Evolutionary conservation across 2,329 filamentous ascomycete species (phyloP), one percentile per base, ranked within the genome.

Genomic region (Sordariomycetes sp.): DNA sequence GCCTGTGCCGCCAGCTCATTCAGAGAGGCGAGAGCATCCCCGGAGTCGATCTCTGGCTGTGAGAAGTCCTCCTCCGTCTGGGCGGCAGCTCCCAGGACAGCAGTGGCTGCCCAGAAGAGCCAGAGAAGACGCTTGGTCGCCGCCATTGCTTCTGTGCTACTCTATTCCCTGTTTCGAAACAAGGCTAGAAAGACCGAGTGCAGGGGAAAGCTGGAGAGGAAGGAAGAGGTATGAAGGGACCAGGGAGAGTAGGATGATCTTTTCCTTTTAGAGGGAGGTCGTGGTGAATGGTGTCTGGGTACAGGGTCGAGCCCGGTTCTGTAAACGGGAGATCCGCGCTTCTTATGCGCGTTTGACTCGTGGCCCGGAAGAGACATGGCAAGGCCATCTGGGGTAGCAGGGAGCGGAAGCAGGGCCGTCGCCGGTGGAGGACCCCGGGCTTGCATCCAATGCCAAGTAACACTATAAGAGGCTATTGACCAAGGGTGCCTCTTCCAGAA

Each of bases 21-120:
- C 16, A 57, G 48, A 28, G 35, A 32, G 3, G 55, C 46, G 28
- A 57, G 55, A 24, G 46, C 55, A 28, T 53, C 34, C 16, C 55
- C 55, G 12, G 32, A 34, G 43, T 57, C 55, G 34, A 57, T 57
- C 32, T 57, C 55, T 20, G 55, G n/a, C 32, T 37, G 46, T 3
- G 28, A 37, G 48, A 53, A 57, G 34, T 57, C 55, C 5, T 53
- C 48, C 55, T 57, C 35, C 25, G 50, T 48, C 55, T 52, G 48
- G 32, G 32, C 48, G 24, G 55, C 48, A 14, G 50, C 55, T 12
- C 55, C 55, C 53, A 57, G 28, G 28, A 48, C 55, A n/a, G 55
- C 55, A 12, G 28, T 53, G 18, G 32, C 48, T 10, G 55, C 55
- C 28, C 50, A 53, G 32, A 57, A 35, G 55, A 57, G 55, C 28